Conservation (phyloP, 305 asterid genomes). For the Solanum hybrid region DNA sequence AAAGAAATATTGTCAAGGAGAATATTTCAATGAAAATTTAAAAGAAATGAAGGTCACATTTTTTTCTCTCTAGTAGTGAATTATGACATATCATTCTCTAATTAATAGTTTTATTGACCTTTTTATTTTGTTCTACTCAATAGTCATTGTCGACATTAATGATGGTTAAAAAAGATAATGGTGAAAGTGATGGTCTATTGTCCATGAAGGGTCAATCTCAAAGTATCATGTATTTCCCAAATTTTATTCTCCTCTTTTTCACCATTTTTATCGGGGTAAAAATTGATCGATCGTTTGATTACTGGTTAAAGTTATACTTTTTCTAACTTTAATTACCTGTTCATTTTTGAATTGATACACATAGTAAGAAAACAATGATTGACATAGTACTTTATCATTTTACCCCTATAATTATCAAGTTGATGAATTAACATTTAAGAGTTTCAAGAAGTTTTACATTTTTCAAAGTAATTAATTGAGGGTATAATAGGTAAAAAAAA, state of each 20-base stretch:
- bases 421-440: too few relatives aligned
- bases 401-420: too few relatives aligned
- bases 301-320: background rate
- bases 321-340: too few relatives aligned
- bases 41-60: background rate
- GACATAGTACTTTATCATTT: too few relatives aligned
- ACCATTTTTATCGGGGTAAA: background rate
- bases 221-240: background rate
- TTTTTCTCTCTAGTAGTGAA: background rate
- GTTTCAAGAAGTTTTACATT: too few relatives aligned
- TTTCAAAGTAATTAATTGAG: too few relatives aligned
- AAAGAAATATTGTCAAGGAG: background rate
- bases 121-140: background rate
- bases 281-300: background rate
- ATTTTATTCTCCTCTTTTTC: background rate
- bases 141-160: constrained; percentile 22
- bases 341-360: too few relatives aligned
- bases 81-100: background rate
- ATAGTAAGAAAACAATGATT: too few relatives aligned
- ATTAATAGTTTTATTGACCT: background rate
- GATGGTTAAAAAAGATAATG: constrained; percentile 12
- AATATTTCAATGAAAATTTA: background rate
- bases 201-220: constrained; percentile 19
- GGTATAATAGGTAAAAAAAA: too few relatives aligned
- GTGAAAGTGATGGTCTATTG: constrained; percentile 11